phyloP scores from a whole-genome alignment of 768 basidiomycete species.

The Tylopilus sp. region DNA sequence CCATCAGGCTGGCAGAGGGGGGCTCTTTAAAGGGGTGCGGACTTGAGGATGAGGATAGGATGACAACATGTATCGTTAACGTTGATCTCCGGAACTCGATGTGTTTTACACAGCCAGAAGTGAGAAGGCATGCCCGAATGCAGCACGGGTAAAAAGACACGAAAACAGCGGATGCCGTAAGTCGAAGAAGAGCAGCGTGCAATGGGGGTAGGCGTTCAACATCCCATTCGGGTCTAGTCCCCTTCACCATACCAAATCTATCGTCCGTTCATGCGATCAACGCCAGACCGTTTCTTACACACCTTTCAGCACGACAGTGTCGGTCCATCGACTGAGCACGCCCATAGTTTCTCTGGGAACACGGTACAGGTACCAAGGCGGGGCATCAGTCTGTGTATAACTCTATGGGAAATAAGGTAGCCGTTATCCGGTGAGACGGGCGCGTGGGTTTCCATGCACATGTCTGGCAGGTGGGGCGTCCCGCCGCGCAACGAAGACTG shows the following conservation, averaged over 20 bases:
- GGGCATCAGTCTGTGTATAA: neutral
- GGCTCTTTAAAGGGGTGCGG: constrained; percentile 22
- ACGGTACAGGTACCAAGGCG: constrained; percentile 1
- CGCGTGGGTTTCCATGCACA: no score
- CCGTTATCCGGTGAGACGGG: constrained; percentile 24
- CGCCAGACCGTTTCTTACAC: neutral
- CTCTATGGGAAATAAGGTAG: constrained; percentile 8
- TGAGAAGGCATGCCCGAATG: constrained; percentile 15
- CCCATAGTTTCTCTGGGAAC: neutral
- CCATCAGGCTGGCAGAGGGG: constrained; percentile 15
- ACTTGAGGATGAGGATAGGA: constrained; percentile 13
- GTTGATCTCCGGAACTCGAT: constrained; percentile 31
- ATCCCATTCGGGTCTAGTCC: constrained; percentile 18
- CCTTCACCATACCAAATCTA: constrained; percentile 1
- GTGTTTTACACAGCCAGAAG: constrained; percentile 23
- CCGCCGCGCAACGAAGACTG: constrained; percentile 7
- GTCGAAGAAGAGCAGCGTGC: constrained; percentile 30
- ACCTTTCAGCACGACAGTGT: neutral
- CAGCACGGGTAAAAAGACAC: constrained; percentile 29
- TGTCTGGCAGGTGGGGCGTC: constrained; percentile 13
- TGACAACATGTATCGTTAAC: constrained; percentile 21
- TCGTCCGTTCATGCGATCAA: neutral
- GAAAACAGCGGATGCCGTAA: constrained; percentile 36
- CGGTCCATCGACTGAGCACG: neutral
- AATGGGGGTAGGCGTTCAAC: constrained; percentile 25